Evolutionary conservation across 192 early-diverging fungal genomes (phyloP).

Genomic region (Backusella liffmaniae): DNA sequence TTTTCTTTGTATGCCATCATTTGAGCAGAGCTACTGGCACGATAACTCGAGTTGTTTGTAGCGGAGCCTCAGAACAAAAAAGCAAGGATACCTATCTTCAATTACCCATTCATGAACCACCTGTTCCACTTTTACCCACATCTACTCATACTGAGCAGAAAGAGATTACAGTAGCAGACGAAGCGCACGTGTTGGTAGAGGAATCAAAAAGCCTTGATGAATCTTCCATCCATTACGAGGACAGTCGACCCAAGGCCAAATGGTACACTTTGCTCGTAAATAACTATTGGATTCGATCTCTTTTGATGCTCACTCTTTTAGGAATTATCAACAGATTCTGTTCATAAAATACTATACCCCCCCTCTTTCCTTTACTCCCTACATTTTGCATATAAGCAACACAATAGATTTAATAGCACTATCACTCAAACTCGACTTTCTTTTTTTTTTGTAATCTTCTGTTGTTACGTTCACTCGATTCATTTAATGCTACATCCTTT

Average conservation of each 20-base stretch:
- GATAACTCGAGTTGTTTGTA: conserved; percentile 23
- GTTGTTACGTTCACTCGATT: background rate
- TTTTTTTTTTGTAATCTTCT: background rate
- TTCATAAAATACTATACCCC: background rate
- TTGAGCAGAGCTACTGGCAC: conserved; percentile 47
- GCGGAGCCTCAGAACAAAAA: conserved; percentile 1
- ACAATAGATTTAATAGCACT: background rate
- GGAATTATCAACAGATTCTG: conserved; percentile 8
- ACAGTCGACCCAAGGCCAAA: background rate
- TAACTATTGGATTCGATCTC: conserved; percentile 10
- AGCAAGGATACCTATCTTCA: background rate
- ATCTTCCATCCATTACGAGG: background rate
- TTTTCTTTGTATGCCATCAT: conserved; percentile 46
- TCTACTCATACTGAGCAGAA: background rate
- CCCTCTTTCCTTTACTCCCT: background rate
- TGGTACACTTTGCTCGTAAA: background rate
- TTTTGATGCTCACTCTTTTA: background rate
- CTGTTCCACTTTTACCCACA: conserved; percentile 17
- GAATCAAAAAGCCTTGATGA: background rate
- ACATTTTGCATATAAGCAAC: background rate
- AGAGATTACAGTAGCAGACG: background rate
- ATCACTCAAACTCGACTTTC: background rate
- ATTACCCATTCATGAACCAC: background rate
- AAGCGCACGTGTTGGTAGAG: background rate
- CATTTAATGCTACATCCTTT: no score